Evolutionary conservation across 139 green algal genomes (phyloP).

Genomic region (Tetradesmus obliquus): DNA sequence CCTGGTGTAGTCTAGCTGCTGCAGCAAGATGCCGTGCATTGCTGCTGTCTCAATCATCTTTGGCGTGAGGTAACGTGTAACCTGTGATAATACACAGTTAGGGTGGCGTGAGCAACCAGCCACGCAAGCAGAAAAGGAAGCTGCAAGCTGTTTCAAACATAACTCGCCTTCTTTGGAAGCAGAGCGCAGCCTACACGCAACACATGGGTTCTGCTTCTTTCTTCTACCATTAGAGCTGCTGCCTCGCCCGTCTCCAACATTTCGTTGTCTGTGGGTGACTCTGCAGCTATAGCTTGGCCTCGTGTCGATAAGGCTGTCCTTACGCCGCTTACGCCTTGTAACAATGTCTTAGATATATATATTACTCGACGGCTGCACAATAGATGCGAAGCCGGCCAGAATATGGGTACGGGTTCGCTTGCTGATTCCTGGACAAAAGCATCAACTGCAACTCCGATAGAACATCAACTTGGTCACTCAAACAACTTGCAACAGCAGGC

Average conservation of each 20-base stretch:
- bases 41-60: constrained; percentile 56
- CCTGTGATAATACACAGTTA: constrained; percentile 26
- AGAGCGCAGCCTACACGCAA: constrained; percentile 57
- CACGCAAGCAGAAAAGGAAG: neutral
- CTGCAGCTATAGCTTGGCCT: neutral
- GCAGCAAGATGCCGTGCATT: constrained; percentile 60
- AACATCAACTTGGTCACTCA: neutral
- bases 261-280: neutral
- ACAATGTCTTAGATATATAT: no score
- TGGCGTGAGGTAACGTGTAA: constrained; percentile 63
- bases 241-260: neutral
- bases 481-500: neutral
- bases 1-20: constrained; percentile 58
- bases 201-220: neutral
- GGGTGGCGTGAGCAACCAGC: neutral
- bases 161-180: constrained; percentile 60
- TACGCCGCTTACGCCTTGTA: no score
- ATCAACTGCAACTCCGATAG: neutral
- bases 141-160: neutral
- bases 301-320: neutral
- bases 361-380: neutral
- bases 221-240: neutral
- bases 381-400: neutral
- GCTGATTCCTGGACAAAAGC: neutral
- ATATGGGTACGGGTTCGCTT: neutral